Conservation (phyloP, 2,329 filamentous ascomycete genomes). For the Capronia coronata region DNA sequence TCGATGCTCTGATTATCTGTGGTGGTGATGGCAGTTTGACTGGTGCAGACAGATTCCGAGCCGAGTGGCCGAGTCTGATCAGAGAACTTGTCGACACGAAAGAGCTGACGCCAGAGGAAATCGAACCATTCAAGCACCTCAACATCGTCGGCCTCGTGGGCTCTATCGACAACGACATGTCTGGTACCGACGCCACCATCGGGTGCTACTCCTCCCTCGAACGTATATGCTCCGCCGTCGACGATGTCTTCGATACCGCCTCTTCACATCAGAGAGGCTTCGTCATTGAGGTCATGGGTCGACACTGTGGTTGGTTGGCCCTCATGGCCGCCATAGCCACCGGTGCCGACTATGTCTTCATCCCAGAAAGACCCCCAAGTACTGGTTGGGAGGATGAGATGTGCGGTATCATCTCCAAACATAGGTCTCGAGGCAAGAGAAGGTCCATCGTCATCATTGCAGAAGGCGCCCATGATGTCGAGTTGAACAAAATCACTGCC, state of each 20-base stretch:
- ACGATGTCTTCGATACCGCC: slow-evolving; percentile 87
- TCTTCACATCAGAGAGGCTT: slow-evolving; percentile 95
- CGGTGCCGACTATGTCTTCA: slow-evolving; percentile 93
- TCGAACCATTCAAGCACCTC: slow-evolving; percentile 71
- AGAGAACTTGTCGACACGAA: slow-evolving; percentile 72
- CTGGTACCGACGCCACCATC: slow-evolving; percentile 93
- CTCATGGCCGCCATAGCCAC: slow-evolving; percentile 93
- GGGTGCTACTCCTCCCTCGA: slow-evolving; percentile 91
- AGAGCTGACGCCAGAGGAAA: slow-evolving; percentile 63
- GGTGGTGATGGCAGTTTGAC: slow-evolving; percentile 95
- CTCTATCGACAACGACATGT: slow-evolving; percentile 97
- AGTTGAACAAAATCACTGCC: slow-evolving; percentile 77
- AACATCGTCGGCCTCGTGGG: slow-evolving; percentile 96
- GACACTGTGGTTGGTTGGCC: slow-evolving; percentile 95
- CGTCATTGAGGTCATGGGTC: slow-evolving; percentile 96
- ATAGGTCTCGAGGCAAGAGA: slow-evolving; percentile 81
- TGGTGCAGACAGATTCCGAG: slow-evolving; percentile 85
- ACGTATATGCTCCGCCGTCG: slow-evolving; percentile 90
- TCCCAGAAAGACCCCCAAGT: slow-evolving; percentile 83
- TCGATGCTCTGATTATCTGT: slow-evolving; percentile 93
- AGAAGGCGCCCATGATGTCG: slow-evolving; percentile 80
- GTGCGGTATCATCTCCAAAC: slow-evolving; percentile 69
- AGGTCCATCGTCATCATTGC: slow-evolving; percentile 98
- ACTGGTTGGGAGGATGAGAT: slow-evolving; percentile 87
- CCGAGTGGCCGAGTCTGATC: slow-evolving; percentile 84